Conservation (phyloP, 805 yeast species). For the Starmerella ratchasimensis region DNA sequence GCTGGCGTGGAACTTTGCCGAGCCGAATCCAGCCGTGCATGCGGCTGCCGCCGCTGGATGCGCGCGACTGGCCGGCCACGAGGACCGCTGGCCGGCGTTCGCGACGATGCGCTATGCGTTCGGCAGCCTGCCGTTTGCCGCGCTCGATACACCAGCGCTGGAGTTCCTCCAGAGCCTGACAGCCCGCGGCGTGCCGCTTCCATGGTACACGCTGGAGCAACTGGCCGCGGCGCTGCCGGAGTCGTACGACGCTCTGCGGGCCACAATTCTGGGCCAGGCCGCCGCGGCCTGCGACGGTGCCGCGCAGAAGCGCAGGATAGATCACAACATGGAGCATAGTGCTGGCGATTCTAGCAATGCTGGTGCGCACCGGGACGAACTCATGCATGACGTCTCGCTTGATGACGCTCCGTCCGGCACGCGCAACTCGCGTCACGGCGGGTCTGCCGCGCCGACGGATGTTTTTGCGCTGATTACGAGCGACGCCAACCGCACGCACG, state of each 20-base stretch:
- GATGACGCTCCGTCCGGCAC: neutral
- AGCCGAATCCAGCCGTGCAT: slow-evolving; percentile 1
- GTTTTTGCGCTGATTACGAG: neutral
- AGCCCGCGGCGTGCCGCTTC: neutral
- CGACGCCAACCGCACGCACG: neutral
- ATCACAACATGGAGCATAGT: too few relatives aligned
- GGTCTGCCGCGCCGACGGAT: neutral
- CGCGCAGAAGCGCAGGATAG: neutral
- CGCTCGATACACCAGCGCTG: slow-evolving; percentile 1
- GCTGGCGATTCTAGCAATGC: too few relatives aligned
- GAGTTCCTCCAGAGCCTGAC: slow-evolving; percentile 1
- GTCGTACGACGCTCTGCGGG: neutral
- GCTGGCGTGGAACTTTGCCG: neutral
- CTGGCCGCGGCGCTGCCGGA: neutral
- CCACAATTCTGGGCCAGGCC: neutral
- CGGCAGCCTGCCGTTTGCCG: slow-evolving; percentile 1
- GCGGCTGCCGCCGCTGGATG: slow-evolving; percentile 8
- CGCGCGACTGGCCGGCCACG: neutral
- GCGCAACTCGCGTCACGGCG: neutral
- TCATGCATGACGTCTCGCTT: too few relatives aligned
- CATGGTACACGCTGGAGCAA: slow-evolving; percentile 5
- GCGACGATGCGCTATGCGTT: slow-evolving; percentile 3
- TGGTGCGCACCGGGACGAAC: too few relatives aligned
- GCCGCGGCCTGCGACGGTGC: slow-evolving; percentile 1
- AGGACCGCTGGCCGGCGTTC: neutral